Evolutionary conservation across 345 rosid species (phyloP), one percentile per base, ranked within the genome.

Genomic region (Acer campestre): DNA sequence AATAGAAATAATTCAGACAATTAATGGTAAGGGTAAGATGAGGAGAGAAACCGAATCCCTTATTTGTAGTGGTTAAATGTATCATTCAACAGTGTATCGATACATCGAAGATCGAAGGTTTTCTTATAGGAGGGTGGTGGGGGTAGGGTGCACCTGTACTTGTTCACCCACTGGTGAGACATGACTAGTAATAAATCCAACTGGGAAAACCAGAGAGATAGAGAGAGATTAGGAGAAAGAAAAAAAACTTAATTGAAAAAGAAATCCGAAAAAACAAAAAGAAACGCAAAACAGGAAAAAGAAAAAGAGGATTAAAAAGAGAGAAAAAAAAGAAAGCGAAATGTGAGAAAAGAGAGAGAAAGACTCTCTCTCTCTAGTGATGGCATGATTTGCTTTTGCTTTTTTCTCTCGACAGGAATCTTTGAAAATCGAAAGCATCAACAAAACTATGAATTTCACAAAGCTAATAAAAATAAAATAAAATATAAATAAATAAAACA

Each of bases 341-440:
- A 83, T 82, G 85, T 80, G 85, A 86, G 79, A 67, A 53, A 66
- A 68, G 67, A 85, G 70, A 74, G 70, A 80, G 67, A 16, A 12
- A 51, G 11, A 12, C 40, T 49, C 58, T 58, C 73, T 66, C 61
- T 67, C 31, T 79, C 73, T 61, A 75, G 80, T 65, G 80, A 81
- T 82, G 87, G 82, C 86, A 83, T 82, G 87, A 69, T 75, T 82
- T 76, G 75, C 83, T 85, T 85, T 85, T 82, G 79, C 86, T 86
- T 86, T 42, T 80, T 82, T 73, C 68, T 69, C 80, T 81, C 77
- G 83, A 81, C 83, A 82, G 84, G 91, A 90, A 90, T 90, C 91
- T 90, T 86, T 86, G 88, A 86, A 88, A 86, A 85, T 87, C 70
- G 29, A 78, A 76, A 82, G 78, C 82, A 71, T 64, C 79, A 53